Evolutionary conservation across 257 asterid genomes (phyloP).

Genomic region (Coffea eugenioides): DNA sequence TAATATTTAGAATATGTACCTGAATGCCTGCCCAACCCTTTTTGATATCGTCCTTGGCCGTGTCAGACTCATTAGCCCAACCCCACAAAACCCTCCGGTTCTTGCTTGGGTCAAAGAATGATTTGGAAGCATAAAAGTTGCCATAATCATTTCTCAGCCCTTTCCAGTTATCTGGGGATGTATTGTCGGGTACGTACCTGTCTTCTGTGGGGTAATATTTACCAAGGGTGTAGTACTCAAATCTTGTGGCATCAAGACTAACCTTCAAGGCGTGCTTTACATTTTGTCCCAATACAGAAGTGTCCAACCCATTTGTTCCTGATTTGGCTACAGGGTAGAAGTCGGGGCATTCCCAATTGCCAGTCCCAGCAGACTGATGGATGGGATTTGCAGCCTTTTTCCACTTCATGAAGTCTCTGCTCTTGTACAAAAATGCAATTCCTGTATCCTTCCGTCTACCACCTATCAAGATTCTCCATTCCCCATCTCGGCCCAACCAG

Average conservation of each 20-base stretch:
- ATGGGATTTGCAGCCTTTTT: slow-evolving; percentile 42
- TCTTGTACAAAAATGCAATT: slow-evolving; percentile 41
- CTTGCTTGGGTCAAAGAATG: slow-evolving; percentile 55
- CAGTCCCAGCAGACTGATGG: slow-evolving; percentile 40
- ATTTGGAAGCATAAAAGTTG: slow-evolving; percentile 66
- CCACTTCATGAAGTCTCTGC: slow-evolving; percentile 64
- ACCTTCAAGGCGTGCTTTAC: slow-evolving; percentile 58
- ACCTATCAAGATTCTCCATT: slow-evolving; percentile 51
- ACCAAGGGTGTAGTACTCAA: slow-evolving; percentile 66
- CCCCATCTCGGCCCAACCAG: slow-evolving; percentile 58
- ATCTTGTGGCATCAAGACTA: slow-evolving; percentile 61
- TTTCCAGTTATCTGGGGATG: slow-evolving; percentile 48
- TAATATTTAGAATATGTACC: not conserved
- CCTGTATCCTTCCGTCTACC: slow-evolving; percentile 42
- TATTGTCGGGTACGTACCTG: slow-evolving; percentile 46
- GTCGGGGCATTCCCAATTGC: slow-evolving; percentile 83
- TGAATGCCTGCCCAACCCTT: slow-evolving; percentile 77
- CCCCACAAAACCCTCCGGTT: slow-evolving; percentile 61
- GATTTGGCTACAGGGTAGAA: slow-evolving; percentile 48
- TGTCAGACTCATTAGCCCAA: slow-evolving; percentile 80
- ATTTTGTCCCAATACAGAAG: slow-evolving; percentile 35
- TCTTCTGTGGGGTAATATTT: slow-evolving; percentile 34
- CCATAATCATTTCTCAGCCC: slow-evolving; percentile 73
- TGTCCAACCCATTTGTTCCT: slow-evolving; percentile 42
- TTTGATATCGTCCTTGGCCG: slow-evolving; percentile 29